phyloP scores from a whole-genome alignment of 2,329 filamentous ascomycete genomes.

The Penicillium thymicola region DNA sequence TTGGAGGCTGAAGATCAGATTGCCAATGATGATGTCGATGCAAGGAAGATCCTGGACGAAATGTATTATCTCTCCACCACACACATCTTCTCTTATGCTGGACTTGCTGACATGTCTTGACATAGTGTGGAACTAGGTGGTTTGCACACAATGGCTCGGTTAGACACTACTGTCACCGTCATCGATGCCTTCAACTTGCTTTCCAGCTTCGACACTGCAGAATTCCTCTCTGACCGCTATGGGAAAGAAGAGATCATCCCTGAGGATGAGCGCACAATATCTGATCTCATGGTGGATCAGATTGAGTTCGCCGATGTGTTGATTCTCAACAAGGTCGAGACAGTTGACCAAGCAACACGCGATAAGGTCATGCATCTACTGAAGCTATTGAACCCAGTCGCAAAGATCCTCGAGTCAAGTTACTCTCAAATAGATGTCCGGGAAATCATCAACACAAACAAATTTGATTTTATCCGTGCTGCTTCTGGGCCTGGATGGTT shows the following conservation, averaged over 20 bases:
- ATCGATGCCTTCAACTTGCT: constrained; percentile 72
- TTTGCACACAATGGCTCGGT: constrained; percentile 60
- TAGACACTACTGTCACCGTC: constrained; percentile 70
- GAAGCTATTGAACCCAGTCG: constrained; percentile 62
- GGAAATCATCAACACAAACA: constrained; percentile 63
- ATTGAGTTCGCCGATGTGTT: constrained; percentile 75
- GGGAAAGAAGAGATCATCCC: constrained; percentile 57
- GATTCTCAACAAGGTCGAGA: constrained; percentile 67
- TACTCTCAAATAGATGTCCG: constrained; percentile 60
- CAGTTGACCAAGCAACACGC: constrained; percentile 50
- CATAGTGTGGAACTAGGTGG: constrained; percentile 56
- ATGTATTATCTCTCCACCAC: constrained; percentile 39
- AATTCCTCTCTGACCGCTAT: constrained; percentile 63
- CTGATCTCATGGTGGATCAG: constrained; percentile 72
- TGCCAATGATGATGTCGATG: constrained; percentile 40
- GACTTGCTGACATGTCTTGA: not conserved
- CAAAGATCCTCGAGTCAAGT: constrained; percentile 60
- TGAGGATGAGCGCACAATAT: constrained; percentile 71
- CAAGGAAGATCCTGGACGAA: constrained; percentile 45
- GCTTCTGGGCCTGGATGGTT: constrained; percentile 67
- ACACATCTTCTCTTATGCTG: constrained; percentile 4
- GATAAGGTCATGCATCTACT: constrained; percentile 53
- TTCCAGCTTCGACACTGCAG: constrained; percentile 67
- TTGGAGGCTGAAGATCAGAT: constrained; percentile 49
- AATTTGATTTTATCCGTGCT: constrained; percentile 63